Percentiles rank a stretch among this genome's conserved stretches.
phyloP scores from a whole-genome alignment of 768 basidiomycete species.

The Multifurca ochricompacta region DNA sequence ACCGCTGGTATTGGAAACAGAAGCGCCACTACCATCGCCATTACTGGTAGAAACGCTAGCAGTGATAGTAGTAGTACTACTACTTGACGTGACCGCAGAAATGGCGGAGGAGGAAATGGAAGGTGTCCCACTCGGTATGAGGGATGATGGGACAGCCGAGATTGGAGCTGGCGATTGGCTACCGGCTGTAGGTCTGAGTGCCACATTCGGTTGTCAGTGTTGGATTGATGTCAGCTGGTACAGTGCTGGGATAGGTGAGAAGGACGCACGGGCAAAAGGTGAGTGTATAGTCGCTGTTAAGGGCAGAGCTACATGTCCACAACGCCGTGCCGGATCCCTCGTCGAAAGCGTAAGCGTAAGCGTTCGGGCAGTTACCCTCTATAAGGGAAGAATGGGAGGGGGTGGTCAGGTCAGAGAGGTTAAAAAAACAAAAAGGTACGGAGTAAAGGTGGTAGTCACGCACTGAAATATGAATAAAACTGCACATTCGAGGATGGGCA shows the following conservation, averaged over 20 bases:
- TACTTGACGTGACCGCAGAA: too few species aligned
- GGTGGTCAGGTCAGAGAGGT: too few species aligned
- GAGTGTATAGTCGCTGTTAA: slow-evolving; percentile 25
- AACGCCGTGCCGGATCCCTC: slow-evolving; percentile 45
- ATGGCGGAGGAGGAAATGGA: neutral
- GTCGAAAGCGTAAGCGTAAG: slow-evolving; percentile 51
- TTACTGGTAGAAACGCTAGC: too few species aligned
- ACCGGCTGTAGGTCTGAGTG: neutral
- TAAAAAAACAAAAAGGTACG: too few species aligned
- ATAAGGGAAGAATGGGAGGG: neutral
- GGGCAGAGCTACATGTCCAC: slow-evolving; percentile 39
- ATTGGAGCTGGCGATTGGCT: slow-evolving; percentile 1
- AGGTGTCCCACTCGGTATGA: slow-evolving; percentile 1
- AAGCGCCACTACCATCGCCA: neutral
- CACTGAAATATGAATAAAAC: slow-evolving; percentile 15
- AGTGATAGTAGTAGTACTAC: too few species aligned
- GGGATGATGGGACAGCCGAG: slow-evolving; percentile 9
- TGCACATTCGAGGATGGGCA: slow-evolving; percentile 30
- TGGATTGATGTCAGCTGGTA: too few species aligned
- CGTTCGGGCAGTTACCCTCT: slow-evolving; percentile 37
- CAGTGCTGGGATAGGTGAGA: too few species aligned
- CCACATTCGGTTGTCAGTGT: too few species aligned
- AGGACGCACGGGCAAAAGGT: slow-evolving; percentile 28
- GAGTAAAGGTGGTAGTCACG: neutral
- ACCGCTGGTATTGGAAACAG: neutral